phyloP scores from a whole-genome alignment of 768 basidiomycete genomes.

The Gloeophyllum trabeum region DNA sequence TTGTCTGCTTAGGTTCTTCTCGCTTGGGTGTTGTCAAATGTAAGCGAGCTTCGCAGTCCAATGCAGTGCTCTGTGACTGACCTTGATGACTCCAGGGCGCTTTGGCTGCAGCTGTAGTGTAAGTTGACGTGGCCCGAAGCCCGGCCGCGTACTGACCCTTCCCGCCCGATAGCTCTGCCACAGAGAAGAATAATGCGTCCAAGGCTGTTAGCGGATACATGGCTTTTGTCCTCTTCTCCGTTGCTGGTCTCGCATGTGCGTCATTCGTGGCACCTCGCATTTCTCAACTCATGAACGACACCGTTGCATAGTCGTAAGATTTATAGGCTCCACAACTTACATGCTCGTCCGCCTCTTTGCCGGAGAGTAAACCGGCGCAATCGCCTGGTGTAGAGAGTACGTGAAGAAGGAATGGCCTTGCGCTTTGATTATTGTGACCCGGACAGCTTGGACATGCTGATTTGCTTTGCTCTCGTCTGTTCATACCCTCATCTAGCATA shows the following conservation, averaged over 20 bases:
- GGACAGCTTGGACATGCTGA: too few relatives aligned
- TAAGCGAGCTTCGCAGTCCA: conserved; percentile 20
- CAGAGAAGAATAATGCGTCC: conserved; percentile 34
- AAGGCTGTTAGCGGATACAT: conserved; percentile 74
- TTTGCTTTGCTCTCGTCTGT: too few relatives aligned
- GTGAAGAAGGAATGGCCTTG: too few relatives aligned
- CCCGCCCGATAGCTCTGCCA: conserved; percentile 26
- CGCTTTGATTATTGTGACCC: too few relatives aligned
- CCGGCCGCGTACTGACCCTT: neutral
- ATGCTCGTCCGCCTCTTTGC: conserved; percentile 82
- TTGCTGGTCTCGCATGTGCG: conserved; percentile 81
- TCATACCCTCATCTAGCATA: too few relatives aligned
- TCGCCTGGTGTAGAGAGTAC: too few relatives aligned
- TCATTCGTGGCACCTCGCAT: conserved; percentile 9
- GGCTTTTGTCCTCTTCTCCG: conserved; percentile 81
- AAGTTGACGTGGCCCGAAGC: conserved; percentile 17
- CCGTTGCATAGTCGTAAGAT: conserved; percentile 56
- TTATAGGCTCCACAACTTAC: conserved; percentile 72
- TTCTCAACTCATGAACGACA: conserved; percentile 1
- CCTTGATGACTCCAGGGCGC: conserved; percentile 33
- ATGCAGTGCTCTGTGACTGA: neutral
- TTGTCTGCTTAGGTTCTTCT: conserved; percentile 46
- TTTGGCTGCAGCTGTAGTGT: conserved; percentile 69
- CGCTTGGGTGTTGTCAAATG: conserved; percentile 84
- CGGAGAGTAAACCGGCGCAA: too few relatives aligned